These are phyloP conservation scores for Paecilomyces formosus DNA, from an alignment of 2,329 filamentous ascomycete genomes.

Conservation along the genomic window DNA sequence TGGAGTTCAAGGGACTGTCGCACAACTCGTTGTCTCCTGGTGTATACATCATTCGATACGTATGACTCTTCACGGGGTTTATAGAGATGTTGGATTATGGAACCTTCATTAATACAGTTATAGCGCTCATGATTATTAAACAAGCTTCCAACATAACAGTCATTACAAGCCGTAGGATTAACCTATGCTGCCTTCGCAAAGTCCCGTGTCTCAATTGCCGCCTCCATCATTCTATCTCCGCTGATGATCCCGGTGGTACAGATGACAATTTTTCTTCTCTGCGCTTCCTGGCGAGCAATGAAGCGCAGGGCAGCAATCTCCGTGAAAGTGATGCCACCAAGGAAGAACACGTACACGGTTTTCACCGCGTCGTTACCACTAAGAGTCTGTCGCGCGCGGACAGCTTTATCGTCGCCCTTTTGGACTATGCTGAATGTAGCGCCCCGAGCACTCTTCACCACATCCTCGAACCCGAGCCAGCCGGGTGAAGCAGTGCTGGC, in stretches of 20 bases:
- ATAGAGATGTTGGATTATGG: not conserved
- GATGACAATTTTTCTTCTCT: slow-evolving; percentile 75
- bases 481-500: slow-evolving; percentile 61
- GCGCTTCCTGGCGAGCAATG: slow-evolving; percentile 76
- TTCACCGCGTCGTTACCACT: slow-evolving; percentile 70
- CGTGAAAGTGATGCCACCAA: slow-evolving; percentile 94
- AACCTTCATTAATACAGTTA: not conserved
- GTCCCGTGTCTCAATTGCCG: slow-evolving; percentile 65
- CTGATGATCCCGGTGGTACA: slow-evolving; percentile 88
- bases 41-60: too few relatives aligned
- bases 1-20: too few relatives aligned
- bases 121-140: not conserved
- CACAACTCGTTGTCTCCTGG: too few relatives aligned
- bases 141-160: not conserved
- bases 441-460: slow-evolving; percentile 77
- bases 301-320: slow-evolving; percentile 93
- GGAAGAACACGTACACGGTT: slow-evolving; percentile 90
- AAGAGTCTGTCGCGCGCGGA: slow-evolving; percentile 75
- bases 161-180: not conserved
- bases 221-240: slow-evolving; percentile 82
- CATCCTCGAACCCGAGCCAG: slow-evolving; percentile 90
- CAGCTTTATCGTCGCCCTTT: slow-evolving; percentile 85
- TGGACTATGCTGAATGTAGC: slow-evolving; percentile 88
- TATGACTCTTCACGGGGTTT: too few relatives aligned
- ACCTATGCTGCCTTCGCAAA: slow-evolving; percentile 38